phyloP scores from a whole-genome alignment of 2,329 filamentous ascomycete genomes.

The Monilinia aucupariae region DNA sequence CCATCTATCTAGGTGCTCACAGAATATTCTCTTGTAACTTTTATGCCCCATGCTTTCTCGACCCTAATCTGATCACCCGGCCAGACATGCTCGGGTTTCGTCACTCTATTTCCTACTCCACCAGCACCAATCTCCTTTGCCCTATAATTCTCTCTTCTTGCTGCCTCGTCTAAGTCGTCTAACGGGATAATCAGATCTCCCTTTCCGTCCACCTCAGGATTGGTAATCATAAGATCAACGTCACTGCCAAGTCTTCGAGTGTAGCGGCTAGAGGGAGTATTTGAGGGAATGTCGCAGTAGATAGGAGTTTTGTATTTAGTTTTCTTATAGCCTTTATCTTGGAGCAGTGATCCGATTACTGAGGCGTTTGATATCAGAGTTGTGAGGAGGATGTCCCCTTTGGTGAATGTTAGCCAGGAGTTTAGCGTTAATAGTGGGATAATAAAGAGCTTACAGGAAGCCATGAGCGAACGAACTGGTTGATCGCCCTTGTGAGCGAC shows the following conservation, averaged over 20 bases:
- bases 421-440: neutral
- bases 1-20: neutral
- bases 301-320: constrained; percentile 56
- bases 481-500: constrained; percentile 65
- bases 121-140: neutral
- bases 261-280: neutral
- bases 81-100: constrained; percentile 5
- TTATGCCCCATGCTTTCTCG: constrained; percentile 8
- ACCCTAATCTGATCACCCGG: constrained; percentile 8
- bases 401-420: neutral
- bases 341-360: constrained; percentile 83
- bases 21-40: neutral
- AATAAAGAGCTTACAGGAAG: constrained; percentile 45
- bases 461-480: constrained; percentile 79
- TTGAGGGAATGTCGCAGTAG: neutral
- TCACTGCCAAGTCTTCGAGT: neutral
- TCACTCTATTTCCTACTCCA: neutral
- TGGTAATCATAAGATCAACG: constrained; percentile 9
- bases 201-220: neutral
- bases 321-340: constrained; percentile 86
- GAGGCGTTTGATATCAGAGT: constrained; percentile 84
- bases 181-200: neutral
- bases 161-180: neutral
- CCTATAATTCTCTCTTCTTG: neutral
- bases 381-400: constrained; percentile 75